Evolutionary conservation across 805 yeast species (phyloP), one percentile per base, ranked within the genome.

Genomic region (Brettanomyces custersianus): DNA sequence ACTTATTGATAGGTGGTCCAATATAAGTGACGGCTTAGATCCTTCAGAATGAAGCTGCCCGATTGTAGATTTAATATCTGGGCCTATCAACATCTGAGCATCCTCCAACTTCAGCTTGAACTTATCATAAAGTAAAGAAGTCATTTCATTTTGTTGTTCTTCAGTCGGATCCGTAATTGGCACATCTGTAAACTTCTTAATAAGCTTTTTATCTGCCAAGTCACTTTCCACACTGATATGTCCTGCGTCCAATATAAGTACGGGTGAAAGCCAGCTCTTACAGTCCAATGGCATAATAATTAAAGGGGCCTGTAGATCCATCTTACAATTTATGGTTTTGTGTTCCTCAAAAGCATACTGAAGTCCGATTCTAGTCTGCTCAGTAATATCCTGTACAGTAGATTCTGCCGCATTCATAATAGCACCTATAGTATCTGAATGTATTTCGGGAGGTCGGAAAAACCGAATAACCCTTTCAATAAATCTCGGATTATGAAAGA

Each of bases 281-380:
- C 94, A 82, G 49, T 86, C 84, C 22, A 86, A 63, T 0, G 98
- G 98, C 13, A 92, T 48, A 7, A 90, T 80, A 17, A 94, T 76
- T 45, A 92, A 64, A 0, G 99, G 99, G 0, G 97, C 95, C 51
- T 88, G 96, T 30, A 94, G 65, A 58, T 94, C 97, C 42, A 92
- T 70, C 48, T 83, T 77, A 19, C 87, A 72, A 50, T 87, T 80
- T 39, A 87, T 59, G 0, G 97, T 90, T 53, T 87, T 88, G 59
- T 92, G 99, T 48, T 90, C 95, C 42, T 87, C 95, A 46, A 94
- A 67, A 0, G 96, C 92, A 45, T 92, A 87, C 59, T 90, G 94
- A 16, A 92, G 67, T 0, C 97, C 97, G 42, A 92, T 70, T 49
- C 96, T 67, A 0, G 97, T 92, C 53, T 87, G 95, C 19, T 78